Evolutionary conservation across 1,139 yeast genomes (phyloP).

Genomic region (Williopsis jadinii): DNA sequence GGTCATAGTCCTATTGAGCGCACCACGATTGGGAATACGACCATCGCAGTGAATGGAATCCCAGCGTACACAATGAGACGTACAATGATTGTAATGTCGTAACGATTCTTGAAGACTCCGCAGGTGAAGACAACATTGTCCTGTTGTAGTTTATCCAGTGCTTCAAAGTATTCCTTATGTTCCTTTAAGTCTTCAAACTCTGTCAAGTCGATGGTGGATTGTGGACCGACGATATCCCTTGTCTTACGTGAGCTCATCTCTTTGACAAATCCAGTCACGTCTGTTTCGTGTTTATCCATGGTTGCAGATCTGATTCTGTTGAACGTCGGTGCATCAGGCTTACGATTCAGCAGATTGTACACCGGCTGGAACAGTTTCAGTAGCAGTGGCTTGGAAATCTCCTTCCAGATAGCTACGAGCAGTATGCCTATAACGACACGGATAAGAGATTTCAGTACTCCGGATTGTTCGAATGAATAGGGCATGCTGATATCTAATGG

Average conservation of each 20-base stretch:
- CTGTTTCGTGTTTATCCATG: conserved; percentile 29
- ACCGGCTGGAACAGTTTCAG: conserved; percentile 43
- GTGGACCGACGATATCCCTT: conserved; percentile 19
- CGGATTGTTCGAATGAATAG: conserved; percentile 33
- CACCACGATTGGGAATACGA: conserved; percentile 34
- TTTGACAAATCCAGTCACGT: conserved; percentile 30
- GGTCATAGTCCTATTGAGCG: too few relatives aligned
- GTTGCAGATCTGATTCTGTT: conserved; percentile 22
- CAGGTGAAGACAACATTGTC: conserved; percentile 17
- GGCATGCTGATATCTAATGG: conserved; percentile 26
- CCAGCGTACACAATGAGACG: conserved; percentile 73
- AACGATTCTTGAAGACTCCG: conserved; percentile 31
- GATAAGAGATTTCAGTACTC: conserved; percentile 32
- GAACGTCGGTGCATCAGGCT: conserved; percentile 10
- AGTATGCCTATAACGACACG: conserved; percentile 53
- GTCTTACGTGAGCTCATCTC: conserved; percentile 8
- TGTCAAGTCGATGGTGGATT: conserved; percentile 16
- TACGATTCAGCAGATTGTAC: conserved; percentile 28
- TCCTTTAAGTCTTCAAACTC: conserved; percentile 17
- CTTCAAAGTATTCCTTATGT: conserved; percentile 11
- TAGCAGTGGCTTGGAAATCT: conserved; percentile 55
- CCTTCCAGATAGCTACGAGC: conserved; percentile 64
- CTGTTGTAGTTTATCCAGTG: conserved; percentile 18
- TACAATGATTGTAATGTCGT: conserved; percentile 70
- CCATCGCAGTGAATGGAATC: conserved; percentile 41